These are phyloP conservation scores for Amanita phalloides DNA, from an alignment of 768 basidiomycete genomes.

Conservation along the genomic window DNA sequence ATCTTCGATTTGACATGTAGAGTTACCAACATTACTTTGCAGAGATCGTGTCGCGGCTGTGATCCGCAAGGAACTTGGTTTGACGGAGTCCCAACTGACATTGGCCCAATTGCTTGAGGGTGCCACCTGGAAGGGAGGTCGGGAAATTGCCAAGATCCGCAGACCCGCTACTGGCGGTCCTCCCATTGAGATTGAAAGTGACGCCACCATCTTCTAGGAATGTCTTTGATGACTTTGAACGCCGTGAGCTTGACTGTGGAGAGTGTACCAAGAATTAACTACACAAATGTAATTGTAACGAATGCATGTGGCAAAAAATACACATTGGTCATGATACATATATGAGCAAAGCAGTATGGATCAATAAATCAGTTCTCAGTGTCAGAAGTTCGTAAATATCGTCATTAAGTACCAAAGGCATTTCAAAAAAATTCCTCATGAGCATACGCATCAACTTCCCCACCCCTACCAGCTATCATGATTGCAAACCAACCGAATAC, in stretches of 20 bases:
- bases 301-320: constrained; percentile 3
- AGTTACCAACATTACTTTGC: constrained; percentile 1
- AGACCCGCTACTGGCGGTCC: constrained; percentile 70
- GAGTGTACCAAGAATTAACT: not conserved
- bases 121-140: constrained; percentile 95
- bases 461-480: constrained; percentile 28
- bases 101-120: constrained; percentile 88
- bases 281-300: not conserved
- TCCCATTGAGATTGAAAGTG: constrained; percentile 78
- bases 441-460: constrained; percentile 5
- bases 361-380: not conserved
- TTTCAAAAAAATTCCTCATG: not conserved
- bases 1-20: not conserved
- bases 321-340: not conserved
- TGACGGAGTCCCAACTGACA: constrained; percentile 43
- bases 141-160: constrained; percentile 79
- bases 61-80: constrained; percentile 49
- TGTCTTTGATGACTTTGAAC: not conserved
- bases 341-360: not conserved
- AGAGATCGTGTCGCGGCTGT: constrained; percentile 74
- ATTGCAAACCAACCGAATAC: constrained; percentile 73
- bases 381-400: not conserved
- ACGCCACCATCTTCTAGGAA: constrained; percentile 67
- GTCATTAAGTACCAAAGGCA: not conserved
- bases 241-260: not conserved